A percentile compares a stretch with the other conserved stretches of the same genome.
phyloP scores from a whole-genome alignment of 2,329 filamentous ascomycete species.

The Verticillium isaacii region DNA sequence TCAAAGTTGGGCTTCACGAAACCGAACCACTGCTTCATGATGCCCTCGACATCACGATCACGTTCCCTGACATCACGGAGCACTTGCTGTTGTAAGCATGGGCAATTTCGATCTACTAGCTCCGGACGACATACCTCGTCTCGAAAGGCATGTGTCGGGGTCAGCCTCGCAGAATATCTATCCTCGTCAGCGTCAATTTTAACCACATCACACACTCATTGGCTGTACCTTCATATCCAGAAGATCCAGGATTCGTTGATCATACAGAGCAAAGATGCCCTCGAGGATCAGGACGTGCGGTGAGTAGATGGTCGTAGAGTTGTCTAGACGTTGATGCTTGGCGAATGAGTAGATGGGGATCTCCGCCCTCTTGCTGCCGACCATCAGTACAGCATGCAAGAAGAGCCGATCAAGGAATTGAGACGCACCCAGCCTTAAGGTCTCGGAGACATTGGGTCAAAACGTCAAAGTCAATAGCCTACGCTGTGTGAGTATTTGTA shows the following conservation, averaged over 20 bases:
- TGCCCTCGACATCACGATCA: conserved; percentile 87
- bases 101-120: conserved; percentile 6
- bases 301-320: conserved; percentile 88
- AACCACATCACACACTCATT: neutral
- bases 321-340: conserved; percentile 74
- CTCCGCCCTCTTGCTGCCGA: conserved; percentile 73
- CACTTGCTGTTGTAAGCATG: conserved; percentile 41
- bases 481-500: neutral
- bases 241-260: conserved; percentile 76
- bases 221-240: conserved; percentile 79
- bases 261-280: conserved; percentile 92
- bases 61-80: conserved; percentile 84
- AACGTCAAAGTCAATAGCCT: conserved; percentile 89
- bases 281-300: conserved; percentile 93
- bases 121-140: conserved; percentile 60
- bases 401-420: neutral
- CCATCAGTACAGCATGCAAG: neutral
- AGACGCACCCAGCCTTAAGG: conserved; percentile 82
- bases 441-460: conserved; percentile 75
- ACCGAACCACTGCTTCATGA: conserved; percentile 95
- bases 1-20: conserved; percentile 98
- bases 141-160: conserved; percentile 84
- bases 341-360: conserved; percentile 95
- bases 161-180: conserved; percentile 96
- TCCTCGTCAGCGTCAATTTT: neutral